A percentile compares a stretch with the other conserved stretches of the same genome.
phyloP scores from a whole-genome alignment of 306 rosid species.

The Acacia crassicarpa region DNA sequence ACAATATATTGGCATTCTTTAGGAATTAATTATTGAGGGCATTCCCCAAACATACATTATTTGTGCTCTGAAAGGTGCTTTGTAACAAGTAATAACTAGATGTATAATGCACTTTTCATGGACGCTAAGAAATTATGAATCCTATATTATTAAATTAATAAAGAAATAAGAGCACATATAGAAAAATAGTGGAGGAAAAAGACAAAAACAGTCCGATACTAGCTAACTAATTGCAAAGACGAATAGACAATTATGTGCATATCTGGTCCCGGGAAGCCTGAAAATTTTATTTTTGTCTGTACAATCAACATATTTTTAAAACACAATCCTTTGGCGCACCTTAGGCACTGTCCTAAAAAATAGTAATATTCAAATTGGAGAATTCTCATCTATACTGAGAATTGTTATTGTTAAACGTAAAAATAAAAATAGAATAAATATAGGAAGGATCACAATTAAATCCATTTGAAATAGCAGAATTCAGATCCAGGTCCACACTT shows the following conservation, averaged over 20 bases:
- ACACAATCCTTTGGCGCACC: not conserved
- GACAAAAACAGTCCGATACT: not conserved
- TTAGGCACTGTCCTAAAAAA: not conserved
- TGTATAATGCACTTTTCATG: not conserved
- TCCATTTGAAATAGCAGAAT: too few species aligned
- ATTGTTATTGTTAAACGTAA: not conserved
- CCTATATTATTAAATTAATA: not conserved
- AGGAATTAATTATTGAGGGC: conserved; percentile 55
- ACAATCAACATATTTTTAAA: not conserved
- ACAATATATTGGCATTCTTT: not conserved
- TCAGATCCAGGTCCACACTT: too few species aligned
- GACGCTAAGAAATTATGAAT: not conserved
- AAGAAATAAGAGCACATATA: not conserved
- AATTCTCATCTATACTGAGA: not conserved
- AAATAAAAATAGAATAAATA: not conserved
- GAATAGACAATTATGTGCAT: not conserved
- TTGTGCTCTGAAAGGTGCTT: conserved; percentile 56
- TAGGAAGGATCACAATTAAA: not conserved
- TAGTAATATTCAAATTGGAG: not conserved
- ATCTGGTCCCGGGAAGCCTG: not conserved
- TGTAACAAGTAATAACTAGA: conserved; percentile 35
- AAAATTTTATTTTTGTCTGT: not conserved
- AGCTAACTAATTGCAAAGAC: not conserved
- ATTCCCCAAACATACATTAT: conserved; percentile 29
- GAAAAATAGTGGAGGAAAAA: not conserved